These are phyloP conservation scores for Boletus subcaerulescens DNA, from an alignment of 768 basidiomycete genomes.

Conservation along the genomic window DNA sequence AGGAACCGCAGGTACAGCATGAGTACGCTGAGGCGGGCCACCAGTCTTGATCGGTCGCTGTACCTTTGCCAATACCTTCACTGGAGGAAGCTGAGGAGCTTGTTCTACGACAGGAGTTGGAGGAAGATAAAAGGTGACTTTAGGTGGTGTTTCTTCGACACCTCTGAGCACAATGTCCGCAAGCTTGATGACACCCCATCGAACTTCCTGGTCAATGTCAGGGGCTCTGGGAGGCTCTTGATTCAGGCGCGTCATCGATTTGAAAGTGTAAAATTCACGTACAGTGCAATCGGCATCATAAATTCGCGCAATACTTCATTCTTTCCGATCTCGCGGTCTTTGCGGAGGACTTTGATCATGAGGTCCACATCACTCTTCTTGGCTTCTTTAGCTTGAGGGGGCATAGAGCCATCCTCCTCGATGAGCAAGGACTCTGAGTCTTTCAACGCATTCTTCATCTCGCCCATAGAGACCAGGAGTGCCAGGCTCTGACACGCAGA, in stretches of 20 bases:
- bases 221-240: slow-evolving; percentile 49
- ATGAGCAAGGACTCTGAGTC: slow-evolving; percentile 77
- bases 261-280: slow-evolving; percentile 27
- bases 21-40: slow-evolving; percentile 32
- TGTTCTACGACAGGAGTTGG: slow-evolving; percentile 68
- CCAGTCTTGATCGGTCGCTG: slow-evolving; percentile 34
- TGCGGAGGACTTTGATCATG: slow-evolving; percentile 83
- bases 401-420: slow-evolving; percentile 78
- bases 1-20: slow-evolving; percentile 27
- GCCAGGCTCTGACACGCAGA: slow-evolving; percentile 85
- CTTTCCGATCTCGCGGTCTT: slow-evolving; percentile 82
- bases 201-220: slow-evolving; percentile 81
- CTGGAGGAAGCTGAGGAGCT: slow-evolving; percentile 51
- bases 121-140: slow-evolving; percentile 79
- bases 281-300: slow-evolving; percentile 82
- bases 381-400: slow-evolving; percentile 67
- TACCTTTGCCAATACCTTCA: slow-evolving; percentile 48
- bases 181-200: slow-evolving; percentile 88
- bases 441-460: slow-evolving; percentile 74
- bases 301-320: slow-evolving; percentile 76
- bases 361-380: slow-evolving; percentile 82
- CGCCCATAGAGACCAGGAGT: slow-evolving; percentile 83
- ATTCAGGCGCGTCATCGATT: neutral
- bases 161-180: slow-evolving; percentile 86
- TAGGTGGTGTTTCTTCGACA: slow-evolving; percentile 79